These are phyloP conservation scores for Xylaria acuta DNA, from an alignment of 495 filamentous ascomycete genomes.

Conservation along the genomic window DNA sequence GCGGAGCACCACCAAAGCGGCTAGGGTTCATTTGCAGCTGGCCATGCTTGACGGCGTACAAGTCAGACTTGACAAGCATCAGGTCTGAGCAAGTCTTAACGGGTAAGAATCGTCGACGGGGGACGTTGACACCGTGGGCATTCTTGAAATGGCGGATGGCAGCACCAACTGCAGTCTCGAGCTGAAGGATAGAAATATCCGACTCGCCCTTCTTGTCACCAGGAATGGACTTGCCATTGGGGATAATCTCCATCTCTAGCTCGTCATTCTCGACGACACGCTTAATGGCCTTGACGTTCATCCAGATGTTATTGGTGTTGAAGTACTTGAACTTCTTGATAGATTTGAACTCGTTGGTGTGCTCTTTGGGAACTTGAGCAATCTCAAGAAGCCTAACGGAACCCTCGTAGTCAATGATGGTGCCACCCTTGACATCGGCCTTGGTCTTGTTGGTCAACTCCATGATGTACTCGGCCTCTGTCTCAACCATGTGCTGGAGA, in stretches of 20 bases:
- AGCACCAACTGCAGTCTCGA: slow-evolving; percentile 97
- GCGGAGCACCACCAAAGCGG: slow-evolving; percentile 96
- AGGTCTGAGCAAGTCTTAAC: slow-evolving; percentile 99
- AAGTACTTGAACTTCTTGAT: slow-evolving; percentile 99
- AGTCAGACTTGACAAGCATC: slow-evolving; percentile 99
- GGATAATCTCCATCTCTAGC: slow-evolving; percentile 99
- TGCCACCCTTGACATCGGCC: slow-evolving; percentile 99
- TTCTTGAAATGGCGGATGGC: slow-evolving; percentile 99
- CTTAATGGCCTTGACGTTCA: slow-evolving; percentile 97
- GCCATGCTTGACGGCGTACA: slow-evolving; percentile 99
- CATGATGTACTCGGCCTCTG: slow-evolving; percentile 97
- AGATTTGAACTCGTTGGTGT: slow-evolving; percentile 99
- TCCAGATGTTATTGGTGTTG: slow-evolving; percentile 99
- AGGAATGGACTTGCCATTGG: slow-evolving; percentile 97
- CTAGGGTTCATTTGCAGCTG: slow-evolving; percentile 94
- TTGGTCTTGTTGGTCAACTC: slow-evolving; percentile 99
- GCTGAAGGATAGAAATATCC: slow-evolving; percentile 94
- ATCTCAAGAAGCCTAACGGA: slow-evolving; percentile 96
- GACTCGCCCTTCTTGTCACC: slow-evolving; percentile 99
- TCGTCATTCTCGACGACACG: slow-evolving; percentile 98
- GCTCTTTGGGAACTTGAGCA: slow-evolving; percentile 99
- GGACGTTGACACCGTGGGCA: slow-evolving; percentile 98
- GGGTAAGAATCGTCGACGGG: slow-evolving; percentile 95
- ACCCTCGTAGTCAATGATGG: slow-evolving; percentile 99
- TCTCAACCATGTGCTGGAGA: slow-evolving; percentile 98